Evolutionary conservation across 495 filamentous ascomycete species (phyloP), one percentile per base, ranked within the genome.

Genomic region (Neurospora sublineolata): DNA sequence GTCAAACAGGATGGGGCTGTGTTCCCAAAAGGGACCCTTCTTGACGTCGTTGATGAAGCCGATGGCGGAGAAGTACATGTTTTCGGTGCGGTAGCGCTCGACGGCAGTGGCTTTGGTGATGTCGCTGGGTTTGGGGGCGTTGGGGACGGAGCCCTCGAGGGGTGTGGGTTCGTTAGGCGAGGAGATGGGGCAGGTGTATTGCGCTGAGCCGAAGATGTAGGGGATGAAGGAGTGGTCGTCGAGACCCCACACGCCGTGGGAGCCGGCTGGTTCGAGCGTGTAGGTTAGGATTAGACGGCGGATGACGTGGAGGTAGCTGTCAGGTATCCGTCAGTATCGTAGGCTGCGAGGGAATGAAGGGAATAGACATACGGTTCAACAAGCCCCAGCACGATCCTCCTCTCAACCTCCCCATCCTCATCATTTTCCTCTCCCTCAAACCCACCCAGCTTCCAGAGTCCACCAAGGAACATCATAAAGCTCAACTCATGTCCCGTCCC

Each of bases 1-100:
- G 81, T 99, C 96, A 77, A 89, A 99, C 20, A 99, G 84, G 77
- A 97, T 94, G 3, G 93, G 96, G 72, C 92, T 96, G 77, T 99
- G 95, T 76, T 98, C 95, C 96, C 95, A 98, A 80, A 99, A 99
- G 1, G 96, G 95, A 0, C 95, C 95, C 70, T 84, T 93, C 79
- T 99, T 99, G 69, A 99, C 95, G 82, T 98, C 96, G 79, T 97
- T 91, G 77, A 99, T 97, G 82, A 99, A 99, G 10, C 93, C 94
- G 73, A 99, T 87, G n/a, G 95, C 96, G n/a, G 90, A 90, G 84
- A 97, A 99, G 80, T 99, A 99, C 84, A 99, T 87, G 79, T 97
- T 97, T 16, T 76, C 83, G 69, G 84, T 83, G 69, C 93, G 84
- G 78, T 94, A 88, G 52, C 85, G 82, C 58, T 92, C 85, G 37